Evolutionary conservation across 331 rosid species (phyloP).

Genomic region (Pyracantha coccinea): DNA sequence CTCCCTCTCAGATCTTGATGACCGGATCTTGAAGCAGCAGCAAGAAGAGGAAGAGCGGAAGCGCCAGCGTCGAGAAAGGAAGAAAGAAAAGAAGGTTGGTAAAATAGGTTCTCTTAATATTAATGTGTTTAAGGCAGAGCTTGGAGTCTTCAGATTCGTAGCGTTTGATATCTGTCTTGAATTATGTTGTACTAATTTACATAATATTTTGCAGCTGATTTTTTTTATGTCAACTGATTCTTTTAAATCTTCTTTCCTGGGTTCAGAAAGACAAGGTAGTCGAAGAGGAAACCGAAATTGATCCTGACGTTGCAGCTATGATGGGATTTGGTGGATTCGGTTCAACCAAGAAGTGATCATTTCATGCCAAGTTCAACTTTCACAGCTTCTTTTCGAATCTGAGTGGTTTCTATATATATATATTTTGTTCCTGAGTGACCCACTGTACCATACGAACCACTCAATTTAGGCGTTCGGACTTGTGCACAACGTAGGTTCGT

Average conservation of each 20-base stretch:
- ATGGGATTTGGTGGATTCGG: slow-evolving; percentile 98
- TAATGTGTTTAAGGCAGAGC: background rate
- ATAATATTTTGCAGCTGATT: background rate
- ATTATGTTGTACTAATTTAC: background rate
- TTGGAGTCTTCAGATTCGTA: background rate
- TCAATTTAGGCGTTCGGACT: background rate
- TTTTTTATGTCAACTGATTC: background rate
- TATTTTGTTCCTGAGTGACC: background rate
- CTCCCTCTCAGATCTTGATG: slow-evolving; percentile 69
- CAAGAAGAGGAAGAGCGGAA: slow-evolving; percentile 97
- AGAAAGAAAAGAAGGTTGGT: slow-evolving; percentile 83
- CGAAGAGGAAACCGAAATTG: slow-evolving; percentile 75
- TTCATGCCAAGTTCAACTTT: background rate
- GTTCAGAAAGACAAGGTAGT: slow-evolving; percentile 71
- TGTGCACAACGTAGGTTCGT: slow-evolving; percentile 2
- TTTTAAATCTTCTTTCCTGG: slow-evolving; percentile 5
- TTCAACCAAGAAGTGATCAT: slow-evolving; percentile 62
- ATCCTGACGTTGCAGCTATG: slow-evolving; percentile 92
- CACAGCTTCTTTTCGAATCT: background rate
- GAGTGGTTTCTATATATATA: background rate
- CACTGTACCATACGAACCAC: background rate
- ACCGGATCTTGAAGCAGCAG: slow-evolving; percentile 87
- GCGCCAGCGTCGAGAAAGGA: slow-evolving; percentile 84
- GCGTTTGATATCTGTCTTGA: background rate
- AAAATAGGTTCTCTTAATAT: slow-evolving; percentile 5